Evolutionary conservation across 257 asterid species (phyloP).

Genomic region (Rubia yunnanensis): DNA sequence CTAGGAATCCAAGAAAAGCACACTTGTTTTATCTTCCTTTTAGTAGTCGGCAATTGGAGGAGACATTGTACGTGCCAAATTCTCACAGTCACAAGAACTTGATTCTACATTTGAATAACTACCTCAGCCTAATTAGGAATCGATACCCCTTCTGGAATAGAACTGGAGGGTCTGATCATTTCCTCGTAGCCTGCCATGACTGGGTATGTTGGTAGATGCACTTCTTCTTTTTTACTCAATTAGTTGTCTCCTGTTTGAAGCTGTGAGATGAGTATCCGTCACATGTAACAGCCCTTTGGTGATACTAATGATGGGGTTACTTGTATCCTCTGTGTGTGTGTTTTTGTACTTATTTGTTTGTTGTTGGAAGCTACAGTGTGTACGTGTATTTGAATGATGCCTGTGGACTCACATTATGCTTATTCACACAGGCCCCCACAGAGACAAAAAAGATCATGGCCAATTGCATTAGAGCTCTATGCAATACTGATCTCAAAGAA

Average conservation of each 20-base stretch:
- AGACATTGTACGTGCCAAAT: slow-evolving; percentile 34
- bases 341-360: neutral
- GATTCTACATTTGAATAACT: slow-evolving; percentile 22
- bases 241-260: neutral
- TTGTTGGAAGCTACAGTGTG: too few species aligned
- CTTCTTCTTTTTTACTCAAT: neutral
- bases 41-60: slow-evolving; percentile 41
- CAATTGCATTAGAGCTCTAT: slow-evolving; percentile 65
- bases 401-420: neutral
- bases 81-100: slow-evolving; percentile 41
- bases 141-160: slow-evolving; percentile 54
- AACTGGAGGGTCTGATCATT: slow-evolving; percentile 51
- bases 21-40: slow-evolving; percentile 56
- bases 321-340: neutral
- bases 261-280: neutral
- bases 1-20: slow-evolving; percentile 32
- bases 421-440: slow-evolving; percentile 52
- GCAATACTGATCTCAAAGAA: slow-evolving; percentile 68
- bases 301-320: neutral
- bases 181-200: slow-evolving; percentile 59
- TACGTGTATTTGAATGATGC: neutral
- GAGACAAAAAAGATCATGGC: slow-evolving; percentile 62
- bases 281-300: neutral
- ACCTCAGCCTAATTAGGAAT: slow-evolving; percentile 20
- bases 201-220: slow-evolving; percentile 30